These are phyloP conservation scores for Phyllostachys edulis DNA, from an alignment of 176 grass and related monocot species.

Conservation along the genomic window DNA sequence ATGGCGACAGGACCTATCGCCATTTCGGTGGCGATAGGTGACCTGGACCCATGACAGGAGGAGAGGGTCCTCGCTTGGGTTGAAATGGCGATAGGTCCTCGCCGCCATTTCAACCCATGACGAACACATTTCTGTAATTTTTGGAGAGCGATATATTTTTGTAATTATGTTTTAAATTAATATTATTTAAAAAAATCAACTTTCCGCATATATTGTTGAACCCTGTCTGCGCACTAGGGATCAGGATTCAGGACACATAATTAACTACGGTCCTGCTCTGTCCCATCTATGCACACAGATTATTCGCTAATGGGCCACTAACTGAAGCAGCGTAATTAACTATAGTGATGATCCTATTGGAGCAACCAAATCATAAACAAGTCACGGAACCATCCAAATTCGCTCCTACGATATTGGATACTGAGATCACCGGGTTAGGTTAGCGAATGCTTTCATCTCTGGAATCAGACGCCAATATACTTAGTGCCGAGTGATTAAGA, in stretches of 20 bases:
- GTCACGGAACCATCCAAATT: slow-evolving; percentile 22
- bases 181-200: no score
- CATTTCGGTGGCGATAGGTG: no score
- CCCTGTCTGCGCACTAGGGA: slow-evolving; percentile 34
- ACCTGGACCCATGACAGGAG: no score
- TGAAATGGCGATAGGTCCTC: no score
- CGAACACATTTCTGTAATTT: no score
- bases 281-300: not conserved
- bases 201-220: no score
- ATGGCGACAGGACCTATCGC: no score
- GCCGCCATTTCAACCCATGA: no score
- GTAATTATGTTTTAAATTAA: no score
- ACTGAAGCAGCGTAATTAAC: not conserved
- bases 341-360: slow-evolving; percentile 3
- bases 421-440: slow-evolving; percentile 42
- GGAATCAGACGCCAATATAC: slow-evolving; percentile 31
- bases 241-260: slow-evolving; percentile 30
- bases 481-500: slow-evolving; percentile 33
- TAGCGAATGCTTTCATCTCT: slow-evolving; percentile 22
- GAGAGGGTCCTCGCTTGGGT: no score
- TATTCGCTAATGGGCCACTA: slow-evolving; percentile 25
- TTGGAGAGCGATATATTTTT: no score
- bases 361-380: slow-evolving; percentile 25
- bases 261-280: not conserved
- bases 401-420: not conserved